These are phyloP conservation scores for Striga hermonthica DNA, from an alignment of 305 asterid species.

Conservation along the genomic window DNA sequence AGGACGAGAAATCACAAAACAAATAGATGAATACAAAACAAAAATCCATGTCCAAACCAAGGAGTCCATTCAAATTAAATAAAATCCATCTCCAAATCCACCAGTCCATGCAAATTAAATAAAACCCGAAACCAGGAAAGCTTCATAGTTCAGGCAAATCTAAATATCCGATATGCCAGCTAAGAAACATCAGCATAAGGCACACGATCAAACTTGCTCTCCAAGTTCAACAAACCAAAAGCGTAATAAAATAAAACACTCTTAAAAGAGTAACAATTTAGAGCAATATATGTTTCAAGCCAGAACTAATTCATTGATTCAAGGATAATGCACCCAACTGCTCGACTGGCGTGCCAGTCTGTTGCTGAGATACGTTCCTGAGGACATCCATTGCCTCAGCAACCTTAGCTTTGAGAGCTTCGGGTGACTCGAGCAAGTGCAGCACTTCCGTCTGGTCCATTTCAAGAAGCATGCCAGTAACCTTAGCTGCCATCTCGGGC, in stretches of 20 bases:
- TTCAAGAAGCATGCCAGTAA: constrained; percentile 91
- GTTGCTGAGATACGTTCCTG: constrained; percentile 72
- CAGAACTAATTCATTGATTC: constrained; percentile 42
- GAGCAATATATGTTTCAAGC: not conserved
- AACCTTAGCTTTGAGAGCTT: constrained; percentile 77
- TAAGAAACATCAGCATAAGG: not conserved
- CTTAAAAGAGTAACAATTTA: not conserved
- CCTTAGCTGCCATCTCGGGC: constrained; percentile 85
- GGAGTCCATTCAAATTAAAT: too few relatives aligned
- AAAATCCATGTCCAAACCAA: too few relatives aligned
- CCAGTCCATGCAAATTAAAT: not conserved
- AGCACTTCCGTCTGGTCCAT: constrained; percentile 93
- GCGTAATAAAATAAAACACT: not conserved
- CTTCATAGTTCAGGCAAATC: not conserved
- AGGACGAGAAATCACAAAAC: too few relatives aligned
- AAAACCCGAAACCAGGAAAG: not conserved
- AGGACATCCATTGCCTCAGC: constrained; percentile 88
- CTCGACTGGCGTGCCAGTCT: constrained; percentile 43
- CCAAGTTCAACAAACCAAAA: not conserved
- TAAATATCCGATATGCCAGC: not conserved
- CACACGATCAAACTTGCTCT: not conserved
- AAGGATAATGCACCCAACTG: constrained; percentile 61
- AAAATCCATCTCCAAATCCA: too few relatives aligned
- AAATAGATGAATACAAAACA: too few relatives aligned
- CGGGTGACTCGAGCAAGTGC: constrained; percentile 85